Percentiles rank a stretch among this genome's conserved stretches.
phyloP scores from a whole-genome alignment of 805 yeast species.

The Blastobotrys terrestris region DNA sequence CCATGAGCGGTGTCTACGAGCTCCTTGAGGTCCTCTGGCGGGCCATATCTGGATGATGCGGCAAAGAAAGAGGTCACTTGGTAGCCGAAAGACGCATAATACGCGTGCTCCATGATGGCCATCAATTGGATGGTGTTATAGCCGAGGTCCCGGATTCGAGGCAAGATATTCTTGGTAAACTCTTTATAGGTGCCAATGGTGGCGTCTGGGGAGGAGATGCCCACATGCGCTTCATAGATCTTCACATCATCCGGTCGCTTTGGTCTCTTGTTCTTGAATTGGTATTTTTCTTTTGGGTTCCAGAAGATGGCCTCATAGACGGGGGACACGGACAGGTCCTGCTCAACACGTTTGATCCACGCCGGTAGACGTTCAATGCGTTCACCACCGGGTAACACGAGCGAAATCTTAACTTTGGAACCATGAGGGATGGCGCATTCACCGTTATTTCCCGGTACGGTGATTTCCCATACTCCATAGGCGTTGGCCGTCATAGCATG shows the following conservation, averaged over 20 bases:
- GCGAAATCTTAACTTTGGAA: slow-evolving; percentile 58
- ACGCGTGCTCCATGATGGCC: slow-evolving; percentile 99
- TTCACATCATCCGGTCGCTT: slow-evolving; percentile 45
- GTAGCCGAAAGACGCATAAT: slow-evolving; percentile 97
- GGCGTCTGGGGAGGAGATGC: slow-evolving; percentile 89
- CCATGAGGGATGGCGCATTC: slow-evolving; percentile 72
- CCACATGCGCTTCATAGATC: slow-evolving; percentile 90
- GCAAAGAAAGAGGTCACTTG: slow-evolving; percentile 94
- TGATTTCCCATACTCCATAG: slow-evolving; percentile 64
- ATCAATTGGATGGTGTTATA: slow-evolving; percentile 90
- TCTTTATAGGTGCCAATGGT: slow-evolving; percentile 78
- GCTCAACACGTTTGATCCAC: slow-evolving; percentile 80
- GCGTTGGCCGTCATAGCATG: slow-evolving; percentile 55
- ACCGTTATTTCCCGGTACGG: slow-evolving; percentile 46
- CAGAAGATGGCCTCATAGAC: slow-evolving; percentile 85
- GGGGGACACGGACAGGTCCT: slow-evolving; percentile 39
- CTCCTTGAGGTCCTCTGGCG: slow-evolving; percentile 91
- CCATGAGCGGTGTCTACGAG: slow-evolving; percentile 88
- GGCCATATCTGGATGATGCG: slow-evolving; percentile 80
- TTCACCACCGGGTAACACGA: slow-evolving; percentile 63
- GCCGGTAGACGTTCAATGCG: slow-evolving; percentile 79
- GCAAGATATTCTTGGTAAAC: slow-evolving; percentile 72
- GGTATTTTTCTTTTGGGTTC: slow-evolving; percentile 66
- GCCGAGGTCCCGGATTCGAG: slow-evolving; percentile 78
- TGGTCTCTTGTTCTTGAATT: slow-evolving; percentile 64